Evolutionary conservation across 208 protist species (phyloP), one percentile per base, ranked within the genome.

Genomic region (Acanthamoeba royreba): DNA sequence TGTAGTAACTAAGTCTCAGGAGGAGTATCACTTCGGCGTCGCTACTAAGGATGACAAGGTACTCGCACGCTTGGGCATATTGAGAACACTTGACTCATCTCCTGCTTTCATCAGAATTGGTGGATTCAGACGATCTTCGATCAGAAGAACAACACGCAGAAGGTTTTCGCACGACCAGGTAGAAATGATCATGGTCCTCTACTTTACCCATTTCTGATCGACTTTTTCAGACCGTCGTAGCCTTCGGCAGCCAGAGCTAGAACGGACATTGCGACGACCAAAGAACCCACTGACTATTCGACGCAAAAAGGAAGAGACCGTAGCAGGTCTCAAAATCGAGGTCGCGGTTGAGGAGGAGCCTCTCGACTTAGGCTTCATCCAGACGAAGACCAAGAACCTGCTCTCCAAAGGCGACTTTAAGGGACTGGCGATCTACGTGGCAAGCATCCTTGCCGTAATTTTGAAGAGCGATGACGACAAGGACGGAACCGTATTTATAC

Each of bases 81-180:
- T n/a, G n/a, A n/a, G n/a, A n/a, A n/a, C n/a, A n/a, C n/a, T n/a
- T n/a, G n/a, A n/a, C 72, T 83, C 72, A 45, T 83, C 72, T 38
- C 72, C 72, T 83, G 72, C 72, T 40, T 77, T 5, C 3, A 43
- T 15, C 66, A 85, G 74, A 19, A 55, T 5, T 85, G 74, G 74
- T 85, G 74, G 74, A 38, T 85, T 11, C 74, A 85, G 38, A 45
- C 74, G 0, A 42, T 85, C 3, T 45, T 85, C 8, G 74, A 85
- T 45, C 74, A 85, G n/a, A 85, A 85, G 74, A 85, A 85, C 74
- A 85, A 85, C 43, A 85, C 74, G 0, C 74, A 85, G 74, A 85
- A 85, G 38, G 74, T 85, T 0, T 31, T 85, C 9, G 74, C 74
- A 2, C 38, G 74, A n/a, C 74, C 74, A 40, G 74, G 74, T 85